Percentiles rank a stretch among this genome's conserved stretches.
Evolutionary conservation across 495 filamentous ascomycete genomes (phyloP).

Genomic region (Parathielavia hyrcaniae): DNA sequence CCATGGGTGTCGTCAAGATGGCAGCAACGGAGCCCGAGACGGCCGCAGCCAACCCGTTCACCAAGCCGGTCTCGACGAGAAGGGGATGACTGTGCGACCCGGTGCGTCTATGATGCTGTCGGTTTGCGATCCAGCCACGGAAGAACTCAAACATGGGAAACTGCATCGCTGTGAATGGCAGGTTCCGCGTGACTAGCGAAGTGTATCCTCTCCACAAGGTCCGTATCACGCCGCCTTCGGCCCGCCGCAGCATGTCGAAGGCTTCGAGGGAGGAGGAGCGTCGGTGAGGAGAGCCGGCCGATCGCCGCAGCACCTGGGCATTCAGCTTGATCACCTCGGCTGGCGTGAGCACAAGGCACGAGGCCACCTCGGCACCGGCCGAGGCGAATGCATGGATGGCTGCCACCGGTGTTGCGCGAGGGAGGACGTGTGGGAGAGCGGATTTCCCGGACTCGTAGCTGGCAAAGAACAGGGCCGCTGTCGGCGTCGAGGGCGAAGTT

Average conservation of each 20-base stretch:
- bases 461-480: constrained; percentile 84
- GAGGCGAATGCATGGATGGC: constrained; percentile 66
- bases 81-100: constrained; percentile 25
- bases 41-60: constrained; percentile 66
- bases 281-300: constrained; percentile 1
- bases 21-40: constrained; percentile 63
- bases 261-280: constrained; percentile 42
- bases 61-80: constrained; percentile 55
- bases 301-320: constrained; percentile 59
- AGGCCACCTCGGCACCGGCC: constrained; percentile 67
- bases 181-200: constrained; percentile 68
- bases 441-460: constrained; percentile 74
- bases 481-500: neutral
- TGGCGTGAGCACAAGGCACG: constrained; percentile 79
- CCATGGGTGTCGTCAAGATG: constrained; percentile 69
- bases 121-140: constrained; percentile 38
- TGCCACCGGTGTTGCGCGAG: constrained; percentile 51
- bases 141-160: constrained; percentile 79
- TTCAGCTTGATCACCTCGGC: constrained; percentile 93
- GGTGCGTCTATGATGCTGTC: constrained; percentile 19
- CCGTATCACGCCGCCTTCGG: constrained; percentile 26
- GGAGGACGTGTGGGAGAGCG: constrained; percentile 34
- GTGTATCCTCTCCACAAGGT: constrained; percentile 71
- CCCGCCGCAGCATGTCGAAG: constrained; percentile 33
- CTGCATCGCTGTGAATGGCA: constrained; percentile 82